Evolutionary conservation across 2,329 filamentous ascomycete genomes (phyloP).

Genomic region (Leptographium galeiforme): DNA sequence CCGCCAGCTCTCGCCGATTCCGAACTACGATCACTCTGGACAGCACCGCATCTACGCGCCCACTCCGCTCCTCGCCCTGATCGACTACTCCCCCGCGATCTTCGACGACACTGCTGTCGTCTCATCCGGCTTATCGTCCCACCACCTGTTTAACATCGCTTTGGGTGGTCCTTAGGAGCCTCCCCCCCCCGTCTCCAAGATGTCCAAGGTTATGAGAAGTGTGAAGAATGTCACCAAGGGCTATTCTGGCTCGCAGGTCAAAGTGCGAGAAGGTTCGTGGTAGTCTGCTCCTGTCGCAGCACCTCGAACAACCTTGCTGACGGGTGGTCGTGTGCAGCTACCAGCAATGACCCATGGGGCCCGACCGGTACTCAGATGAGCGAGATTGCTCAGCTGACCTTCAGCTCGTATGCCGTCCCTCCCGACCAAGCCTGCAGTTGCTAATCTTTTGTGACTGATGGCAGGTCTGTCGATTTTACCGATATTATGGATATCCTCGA

Average conservation of each 20-base stretch:
- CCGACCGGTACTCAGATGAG: slow-evolving; percentile 97
- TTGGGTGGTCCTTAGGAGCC: background rate
- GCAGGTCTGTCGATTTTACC: slow-evolving; percentile 89
- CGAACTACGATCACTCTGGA: background rate
- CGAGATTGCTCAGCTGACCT: slow-evolving; percentile 95
- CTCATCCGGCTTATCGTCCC: background rate
- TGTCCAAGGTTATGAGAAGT: slow-evolving; percentile 95
- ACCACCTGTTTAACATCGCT: background rate
- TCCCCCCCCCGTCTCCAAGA: slow-evolving; percentile 28
- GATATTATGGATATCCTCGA: slow-evolving; percentile 99
- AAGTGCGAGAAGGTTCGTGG: slow-evolving; percentile 84
- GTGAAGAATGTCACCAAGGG: slow-evolving; percentile 99
- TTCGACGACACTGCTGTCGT: background rate
- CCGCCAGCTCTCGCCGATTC: background rate
- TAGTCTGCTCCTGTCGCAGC: background rate
- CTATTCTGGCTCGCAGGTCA: slow-evolving; percentile 91
- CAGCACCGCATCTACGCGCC: background rate
- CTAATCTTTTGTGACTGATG: background rate
- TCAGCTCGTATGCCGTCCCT: slow-evolving; percentile 65
- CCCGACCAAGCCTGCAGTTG: background rate
- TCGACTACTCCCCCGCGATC: no score
- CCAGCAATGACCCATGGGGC: slow-evolving; percentile 97
- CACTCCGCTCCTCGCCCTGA: no score
- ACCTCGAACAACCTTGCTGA: background rate
- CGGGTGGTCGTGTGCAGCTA: slow-evolving; percentile 44